These are phyloP conservation scores for Fusarium sacchari DNA, from an alignment of 2,329 filamentous ascomycete genomes.

Conservation along the genomic window DNA sequence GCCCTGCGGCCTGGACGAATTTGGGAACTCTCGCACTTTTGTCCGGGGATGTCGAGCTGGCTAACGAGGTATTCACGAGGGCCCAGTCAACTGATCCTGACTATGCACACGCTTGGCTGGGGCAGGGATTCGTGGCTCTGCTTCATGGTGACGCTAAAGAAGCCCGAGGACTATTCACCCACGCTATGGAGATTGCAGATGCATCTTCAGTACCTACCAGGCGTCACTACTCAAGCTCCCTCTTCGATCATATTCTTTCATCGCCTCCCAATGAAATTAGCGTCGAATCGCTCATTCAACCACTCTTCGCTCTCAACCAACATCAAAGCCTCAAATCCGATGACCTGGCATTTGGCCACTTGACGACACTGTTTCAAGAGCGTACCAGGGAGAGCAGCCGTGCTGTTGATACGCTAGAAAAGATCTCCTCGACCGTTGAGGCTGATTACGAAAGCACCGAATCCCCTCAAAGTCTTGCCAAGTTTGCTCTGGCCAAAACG, in stretches of 20 bases:
- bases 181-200: constrained; percentile 92
- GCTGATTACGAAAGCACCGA: constrained; percentile 86
- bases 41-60: constrained; percentile 84
- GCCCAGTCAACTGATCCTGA: constrained; percentile 96
- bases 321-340: constrained; percentile 75
- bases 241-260: constrained; percentile 82
- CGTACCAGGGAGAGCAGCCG: constrained; percentile 74
- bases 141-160: constrained; percentile 79
- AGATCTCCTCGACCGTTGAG: constrained; percentile 77
- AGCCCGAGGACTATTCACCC: constrained; percentile 86
- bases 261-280: constrained; percentile 58
- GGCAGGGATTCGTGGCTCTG: constrained; percentile 86
- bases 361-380: constrained; percentile 84
- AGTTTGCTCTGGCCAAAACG: constrained; percentile 83
- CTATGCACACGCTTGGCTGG: constrained; percentile 92
- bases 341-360: constrained; percentile 78
- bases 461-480: constrained; percentile 75
- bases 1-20: constrained; percentile 88
- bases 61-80: constrained; percentile 88
- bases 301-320: constrained; percentile 88
- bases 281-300: constrained; percentile 78
- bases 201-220: constrained; percentile 78
- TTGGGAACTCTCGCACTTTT: constrained; percentile 86
- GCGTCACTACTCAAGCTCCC: constrained; percentile 80
- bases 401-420: constrained; percentile 71